Conservation (phyloP, 768 basidiomycete genomes). For the Lanmaoa rubissima region DNA sequence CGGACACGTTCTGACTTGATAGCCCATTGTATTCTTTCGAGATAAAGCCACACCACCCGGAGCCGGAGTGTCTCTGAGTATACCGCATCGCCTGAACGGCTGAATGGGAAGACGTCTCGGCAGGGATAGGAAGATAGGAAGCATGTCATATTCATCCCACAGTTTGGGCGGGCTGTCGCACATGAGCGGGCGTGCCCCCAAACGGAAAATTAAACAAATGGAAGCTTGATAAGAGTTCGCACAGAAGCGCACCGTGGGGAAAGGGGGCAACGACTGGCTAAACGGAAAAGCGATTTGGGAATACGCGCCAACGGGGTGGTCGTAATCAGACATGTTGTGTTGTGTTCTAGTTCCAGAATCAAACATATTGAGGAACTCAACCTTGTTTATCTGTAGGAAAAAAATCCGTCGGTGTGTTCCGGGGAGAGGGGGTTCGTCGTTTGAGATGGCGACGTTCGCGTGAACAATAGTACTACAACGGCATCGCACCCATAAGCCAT, state of each 20-base stretch:
- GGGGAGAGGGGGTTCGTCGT: neutral
- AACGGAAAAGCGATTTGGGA: neutral
- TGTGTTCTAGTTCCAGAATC: neutral
- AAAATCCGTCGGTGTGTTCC: neutral
- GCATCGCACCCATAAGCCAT: neutral
- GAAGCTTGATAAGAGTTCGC: constrained; percentile 8
- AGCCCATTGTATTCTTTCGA: neutral
- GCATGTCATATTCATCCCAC: constrained; percentile 1
- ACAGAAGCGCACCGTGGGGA: constrained; percentile 20
- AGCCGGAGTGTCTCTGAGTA: neutral
- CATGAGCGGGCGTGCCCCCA: neutral
- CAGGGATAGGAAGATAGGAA: neutral
- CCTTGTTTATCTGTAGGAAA: constrained; percentile 10
- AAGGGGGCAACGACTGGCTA: neutral
- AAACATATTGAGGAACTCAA: constrained; percentile 10
- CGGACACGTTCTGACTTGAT: neutral
- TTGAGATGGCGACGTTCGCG: neutral
- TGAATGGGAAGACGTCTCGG: neutral
- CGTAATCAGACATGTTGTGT: constrained; percentile 3
- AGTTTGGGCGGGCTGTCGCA: constrained; percentile 1
- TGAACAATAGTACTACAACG: neutral
- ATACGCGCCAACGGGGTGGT: neutral
- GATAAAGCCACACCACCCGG: neutral
- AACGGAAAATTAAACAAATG: constrained; percentile 11
- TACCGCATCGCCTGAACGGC: neutral